Percentiles rank a stretch among this genome's conserved stretches.
Evolutionary conservation across 2,329 filamentous ascomycete species (phyloP).

Genomic region (Pseudogymnoascus destructans): DNA sequence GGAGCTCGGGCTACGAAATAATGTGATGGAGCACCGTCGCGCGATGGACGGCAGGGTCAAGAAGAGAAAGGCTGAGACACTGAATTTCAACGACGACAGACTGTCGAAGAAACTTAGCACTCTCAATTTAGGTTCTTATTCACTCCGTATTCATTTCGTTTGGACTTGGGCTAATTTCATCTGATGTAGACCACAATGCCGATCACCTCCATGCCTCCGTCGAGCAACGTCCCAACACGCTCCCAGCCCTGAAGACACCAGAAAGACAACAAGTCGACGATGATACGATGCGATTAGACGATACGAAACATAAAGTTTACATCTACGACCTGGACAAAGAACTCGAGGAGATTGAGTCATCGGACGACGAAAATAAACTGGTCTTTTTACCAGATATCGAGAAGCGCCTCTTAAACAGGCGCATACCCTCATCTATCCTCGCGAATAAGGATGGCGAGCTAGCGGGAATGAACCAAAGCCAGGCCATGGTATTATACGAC

Average conservation of each 20-base stretch:
- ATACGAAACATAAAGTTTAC: conserved; percentile 74
- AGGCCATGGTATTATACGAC: conserved; percentile 72
- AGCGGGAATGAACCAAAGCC: conserved; percentile 34
- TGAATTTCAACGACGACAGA: conserved; percentile 57
- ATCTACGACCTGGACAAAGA: conserved; percentile 86
- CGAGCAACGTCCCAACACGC: conserved; percentile 31
- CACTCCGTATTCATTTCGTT: conserved; percentile 9
- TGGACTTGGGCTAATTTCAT: conserved; percentile 1
- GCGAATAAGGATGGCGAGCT: conserved; percentile 41
- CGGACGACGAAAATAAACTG: conserved; percentile 47
- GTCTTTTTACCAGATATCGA: conserved; percentile 79
- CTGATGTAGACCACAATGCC: conserved; percentile 43
- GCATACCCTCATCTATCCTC: conserved; percentile 49
- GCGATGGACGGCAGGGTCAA: conserved; percentile 20
- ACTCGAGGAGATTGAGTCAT: conserved; percentile 53
- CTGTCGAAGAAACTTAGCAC: conserved; percentile 74
- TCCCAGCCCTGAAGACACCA: not conserved
- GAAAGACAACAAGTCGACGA: conserved; percentile 25
- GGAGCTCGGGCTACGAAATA: conserved; percentile 5
- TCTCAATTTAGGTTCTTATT: conserved; percentile 60
- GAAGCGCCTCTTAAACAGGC: conserved; percentile 60
- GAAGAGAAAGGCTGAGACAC: conserved; percentile 48
- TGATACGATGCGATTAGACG: conserved; percentile 72
- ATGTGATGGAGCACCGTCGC: conserved; percentile 22
- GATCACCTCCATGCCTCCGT: conserved; percentile 54